phyloP scores from a whole-genome alignment of 2,329 filamentous ascomycete genomes.

The Phoma herbarum region DNA sequence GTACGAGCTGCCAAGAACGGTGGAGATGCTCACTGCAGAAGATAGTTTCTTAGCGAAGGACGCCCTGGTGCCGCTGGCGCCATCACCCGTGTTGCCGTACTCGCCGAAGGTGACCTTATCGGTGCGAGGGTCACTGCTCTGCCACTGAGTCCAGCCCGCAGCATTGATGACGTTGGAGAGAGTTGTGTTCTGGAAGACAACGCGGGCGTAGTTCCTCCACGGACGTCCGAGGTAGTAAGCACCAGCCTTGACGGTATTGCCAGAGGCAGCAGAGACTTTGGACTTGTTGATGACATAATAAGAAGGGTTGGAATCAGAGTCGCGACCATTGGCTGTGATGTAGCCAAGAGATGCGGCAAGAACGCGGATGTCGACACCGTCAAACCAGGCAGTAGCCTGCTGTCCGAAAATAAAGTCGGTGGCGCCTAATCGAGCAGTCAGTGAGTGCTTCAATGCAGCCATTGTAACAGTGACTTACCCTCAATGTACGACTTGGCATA shows the following conservation, averaged over 20 bases:
- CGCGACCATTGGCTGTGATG: slow-evolving; percentile 49
- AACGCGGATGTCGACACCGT: slow-evolving; percentile 59
- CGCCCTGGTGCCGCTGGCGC: slow-evolving; percentile 63
- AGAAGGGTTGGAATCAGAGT: slow-evolving; percentile 46
- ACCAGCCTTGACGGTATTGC: slow-evolving; percentile 50
- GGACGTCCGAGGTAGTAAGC: slow-evolving; percentile 63
- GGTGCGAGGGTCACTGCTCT: slow-evolving; percentile 58
- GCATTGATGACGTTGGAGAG: slow-evolving; percentile 66
- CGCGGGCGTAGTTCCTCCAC: slow-evolving; percentile 62
- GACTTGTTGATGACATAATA: slow-evolving; percentile 67
- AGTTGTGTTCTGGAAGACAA: slow-evolving; percentile 61
- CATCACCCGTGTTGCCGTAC: slow-evolving; percentile 66
- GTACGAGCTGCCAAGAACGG: slow-evolving; percentile 55
- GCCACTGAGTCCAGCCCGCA: slow-evolving; percentile 68
- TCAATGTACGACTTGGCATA: slow-evolving; percentile 66
- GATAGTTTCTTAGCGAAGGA: slow-evolving; percentile 56
- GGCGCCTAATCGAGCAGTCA: slow-evolving; percentile 37
- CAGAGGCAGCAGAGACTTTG: slow-evolving; percentile 54
- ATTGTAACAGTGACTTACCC: slow-evolving; percentile 40
- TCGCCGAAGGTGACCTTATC: slow-evolving; percentile 65
- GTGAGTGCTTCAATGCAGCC: neutral
- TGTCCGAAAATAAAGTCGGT: slow-evolving; percentile 70
- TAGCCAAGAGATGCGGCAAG: slow-evolving; percentile 54
- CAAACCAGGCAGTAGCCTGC: slow-evolving; percentile 61
- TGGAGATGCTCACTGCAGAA: slow-evolving; percentile 54